Conservation (phyloP, 805 yeast genomes). For the Ogataea pilisensis region DNA sequence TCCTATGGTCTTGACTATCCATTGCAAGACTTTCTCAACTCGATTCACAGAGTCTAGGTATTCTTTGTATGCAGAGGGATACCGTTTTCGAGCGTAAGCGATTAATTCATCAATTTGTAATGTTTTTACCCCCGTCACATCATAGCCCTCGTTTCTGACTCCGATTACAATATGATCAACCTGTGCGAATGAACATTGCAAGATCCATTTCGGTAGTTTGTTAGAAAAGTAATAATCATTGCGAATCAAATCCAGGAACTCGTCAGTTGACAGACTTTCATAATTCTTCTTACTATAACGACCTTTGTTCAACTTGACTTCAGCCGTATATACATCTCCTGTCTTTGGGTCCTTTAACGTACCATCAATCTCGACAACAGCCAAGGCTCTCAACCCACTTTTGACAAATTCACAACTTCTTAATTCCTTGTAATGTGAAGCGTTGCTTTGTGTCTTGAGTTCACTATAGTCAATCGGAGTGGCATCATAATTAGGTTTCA, state of each 20-base stretch:
- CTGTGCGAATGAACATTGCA: slow-evolving; percentile 8
- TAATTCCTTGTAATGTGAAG: neutral
- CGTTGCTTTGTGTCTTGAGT: neutral
- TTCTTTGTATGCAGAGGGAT: neutral
- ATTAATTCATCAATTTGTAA: slow-evolving; percentile 2
- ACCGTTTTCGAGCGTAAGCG: slow-evolving; percentile 1
- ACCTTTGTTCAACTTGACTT: too few relatives aligned
- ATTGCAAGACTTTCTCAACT: neutral
- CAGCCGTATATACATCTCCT: neutral
- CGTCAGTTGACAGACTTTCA: neutral
- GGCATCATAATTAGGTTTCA: neutral
- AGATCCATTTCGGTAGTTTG: slow-evolving; percentile 4
- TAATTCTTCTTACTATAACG: too few relatives aligned
- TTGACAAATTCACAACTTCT: neutral
- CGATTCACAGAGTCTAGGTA: slow-evolving; percentile 1
- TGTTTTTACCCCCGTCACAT: neutral
- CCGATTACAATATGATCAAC: slow-evolving; percentile 5
- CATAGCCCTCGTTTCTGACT: slow-evolving; percentile 2
- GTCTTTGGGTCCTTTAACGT: neutral
- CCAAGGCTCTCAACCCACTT: neutral
- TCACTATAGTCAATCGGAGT: slow-evolving; percentile 2
- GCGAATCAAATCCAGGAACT: neutral
- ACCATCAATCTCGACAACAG: slow-evolving; percentile 8
- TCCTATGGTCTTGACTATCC: neutral
- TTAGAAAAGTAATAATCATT: neutral